A percentile compares a stretch with the other conserved stretches of the same genome.
These are phyloP conservation scores for Cornus florida DNA, from an alignment of 148 eudicot genomes.

Conservation along the genomic window DNA sequence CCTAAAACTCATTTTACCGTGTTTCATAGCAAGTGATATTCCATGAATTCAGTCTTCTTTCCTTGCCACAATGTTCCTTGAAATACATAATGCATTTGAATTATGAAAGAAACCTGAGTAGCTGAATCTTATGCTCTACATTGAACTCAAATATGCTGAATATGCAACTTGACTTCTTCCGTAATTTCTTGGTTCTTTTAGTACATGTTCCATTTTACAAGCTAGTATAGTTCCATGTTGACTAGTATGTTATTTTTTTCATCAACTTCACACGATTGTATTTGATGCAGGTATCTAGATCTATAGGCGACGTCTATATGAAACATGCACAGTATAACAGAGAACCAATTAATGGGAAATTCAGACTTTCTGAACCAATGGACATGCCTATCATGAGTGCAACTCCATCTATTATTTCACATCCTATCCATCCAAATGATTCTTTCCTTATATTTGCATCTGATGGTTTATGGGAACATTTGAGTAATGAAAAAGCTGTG, in stretches of 20 bases:
- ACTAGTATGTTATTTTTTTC: neutral
- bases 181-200: neutral
- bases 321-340: constrained; percentile 60
- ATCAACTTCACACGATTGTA: constrained; percentile 10
- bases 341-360: constrained; percentile 58
- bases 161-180: neutral
- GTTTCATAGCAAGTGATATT: neutral
- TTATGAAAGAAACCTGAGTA: neutral
- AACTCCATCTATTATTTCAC: constrained; percentile 54
- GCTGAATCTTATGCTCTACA: neutral
- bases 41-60: neutral
- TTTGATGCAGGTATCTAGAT: constrained; percentile 62
- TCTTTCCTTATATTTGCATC: constrained; percentile 74
- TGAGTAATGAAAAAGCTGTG: constrained; percentile 76
- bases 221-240: neutral
- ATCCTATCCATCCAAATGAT: constrained; percentile 58
- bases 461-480: constrained; percentile 84
- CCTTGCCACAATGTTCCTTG: neutral
- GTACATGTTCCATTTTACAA: neutral
- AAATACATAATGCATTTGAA: neutral
- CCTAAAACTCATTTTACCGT: neutral
- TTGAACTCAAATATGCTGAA: neutral
- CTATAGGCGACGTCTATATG: constrained; percentile 72
- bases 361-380: constrained; percentile 65
- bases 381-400: constrained; percentile 61